Base-by-base conservation (phyloP, 352 stramenopile species). In the Phytopythium vexans region DNA sequence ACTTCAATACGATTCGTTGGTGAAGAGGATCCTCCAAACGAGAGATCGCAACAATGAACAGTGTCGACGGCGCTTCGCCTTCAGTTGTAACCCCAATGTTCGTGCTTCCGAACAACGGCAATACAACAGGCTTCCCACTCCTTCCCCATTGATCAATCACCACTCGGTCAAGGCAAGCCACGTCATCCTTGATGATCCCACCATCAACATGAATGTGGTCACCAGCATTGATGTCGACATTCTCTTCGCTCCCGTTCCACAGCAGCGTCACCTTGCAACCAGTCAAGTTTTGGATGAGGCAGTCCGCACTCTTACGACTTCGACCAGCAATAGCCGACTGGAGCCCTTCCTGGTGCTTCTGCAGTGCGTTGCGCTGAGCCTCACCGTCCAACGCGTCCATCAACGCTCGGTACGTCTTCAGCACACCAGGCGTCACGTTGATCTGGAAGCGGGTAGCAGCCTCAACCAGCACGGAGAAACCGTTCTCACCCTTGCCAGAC, bases 301-400 rank as follows among this genome's bases (percentile, higher is more conserved):
- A 89, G 15, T 89, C 78, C 1, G 47, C 61, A 8, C 70, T 66
- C 39, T 77, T 69, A 27, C 63, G 66, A 3, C 56, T 74, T 40
- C 73, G 78, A 8, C 68, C 57, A 15, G 66, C 66, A 32, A 73
- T 36, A 15, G 62, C 56, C 1, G 58, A 72, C 14, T 74, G 69
- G 49, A 88, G 68, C 16, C 68, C 72, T 49, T 89, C 79, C 39
- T 88, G 76, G 56, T 89, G 74, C 51, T 88, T 82, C 41, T 83
- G 73, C 14, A 87, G 16, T 48, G 73, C 68, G 61, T 79, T 77
- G 42, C 79, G 53, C 40, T 86, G 70, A 3, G 75, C 77, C 47
- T 88, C 78, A 12, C 74, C 77, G 12, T 86, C 80, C 38, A 91
- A 54, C 0, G 89, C 77, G 21, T 95, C 85, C 62, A 89, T 90